Conservation (phyloP, 2,329 filamentous ascomycete genomes). For the Pestalotiopsis sp. region DNA sequence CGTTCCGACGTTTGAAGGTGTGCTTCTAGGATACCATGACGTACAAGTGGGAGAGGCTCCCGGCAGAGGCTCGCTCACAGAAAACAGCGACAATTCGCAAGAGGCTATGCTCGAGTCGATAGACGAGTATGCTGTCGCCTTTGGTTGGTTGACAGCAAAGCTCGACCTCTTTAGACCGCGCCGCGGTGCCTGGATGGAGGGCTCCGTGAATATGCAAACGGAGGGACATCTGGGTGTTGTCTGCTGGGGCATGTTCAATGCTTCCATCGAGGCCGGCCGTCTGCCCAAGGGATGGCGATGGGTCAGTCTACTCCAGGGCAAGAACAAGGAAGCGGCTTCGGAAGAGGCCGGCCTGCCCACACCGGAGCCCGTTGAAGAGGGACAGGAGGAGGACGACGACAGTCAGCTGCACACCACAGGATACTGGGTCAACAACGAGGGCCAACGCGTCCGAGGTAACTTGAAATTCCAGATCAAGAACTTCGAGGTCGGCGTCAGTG, state of each 20-base stretch:
- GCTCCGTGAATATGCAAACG: constrained; percentile 81
- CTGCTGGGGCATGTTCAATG: constrained; percentile 90
- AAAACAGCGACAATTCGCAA: constrained; percentile 46
- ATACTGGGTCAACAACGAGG: constrained; percentile 75
- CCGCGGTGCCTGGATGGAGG: constrained; percentile 75
- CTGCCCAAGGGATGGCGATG: constrained; percentile 82
- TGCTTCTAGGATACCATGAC: constrained; percentile 76
- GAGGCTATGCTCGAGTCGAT: constrained; percentile 54
- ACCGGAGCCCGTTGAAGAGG: constrained; percentile 35
- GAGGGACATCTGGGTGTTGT: constrained; percentile 88
- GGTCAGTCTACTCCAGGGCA: constrained; percentile 61
- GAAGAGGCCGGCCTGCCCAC: constrained; percentile 35
- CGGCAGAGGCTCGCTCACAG: constrained; percentile 48
- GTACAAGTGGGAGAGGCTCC: constrained; percentile 65
- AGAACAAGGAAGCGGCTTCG: constrained; percentile 22
- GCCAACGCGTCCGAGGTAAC: constrained; percentile 69
- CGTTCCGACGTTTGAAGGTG: constrained; percentile 70
- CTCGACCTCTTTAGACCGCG: constrained; percentile 81
- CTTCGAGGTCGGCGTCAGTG: constrained; percentile 78
- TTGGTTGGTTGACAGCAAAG: constrained; percentile 86
- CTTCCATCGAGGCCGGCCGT: constrained; percentile 76
- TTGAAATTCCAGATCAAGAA: constrained; percentile 81
- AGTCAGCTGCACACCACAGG: constrained; percentile 60
- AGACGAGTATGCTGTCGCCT: constrained; percentile 85
- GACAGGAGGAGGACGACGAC: constrained; percentile 54